Conservation (phyloP, 306 rosid species). For the Prunus salicina region DNA sequence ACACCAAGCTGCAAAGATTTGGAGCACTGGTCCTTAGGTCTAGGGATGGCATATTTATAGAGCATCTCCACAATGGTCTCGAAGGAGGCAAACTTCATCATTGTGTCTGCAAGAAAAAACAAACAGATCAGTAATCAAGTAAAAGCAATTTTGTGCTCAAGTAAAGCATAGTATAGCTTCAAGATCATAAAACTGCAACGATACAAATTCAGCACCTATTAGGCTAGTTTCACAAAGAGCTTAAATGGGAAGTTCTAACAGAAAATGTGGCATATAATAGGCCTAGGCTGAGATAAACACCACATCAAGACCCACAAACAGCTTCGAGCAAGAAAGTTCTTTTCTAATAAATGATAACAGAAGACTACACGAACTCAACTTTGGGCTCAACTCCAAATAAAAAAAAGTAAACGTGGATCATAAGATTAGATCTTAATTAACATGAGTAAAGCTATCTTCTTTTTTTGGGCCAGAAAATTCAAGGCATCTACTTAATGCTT, state of each 20-base stretch:
- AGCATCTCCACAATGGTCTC: conserved; percentile 82
- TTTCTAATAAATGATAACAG: not conserved
- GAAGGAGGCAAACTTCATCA: conserved; percentile 97
- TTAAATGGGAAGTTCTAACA: not conserved
- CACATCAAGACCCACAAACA: not conserved
- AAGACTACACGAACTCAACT: not conserved
- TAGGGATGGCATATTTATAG: conserved; percentile 73
- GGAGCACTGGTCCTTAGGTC: conserved; percentile 83
- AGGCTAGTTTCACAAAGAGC: not conserved
- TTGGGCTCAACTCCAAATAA: not conserved
- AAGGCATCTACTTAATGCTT: not conserved
- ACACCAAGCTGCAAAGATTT: conserved; percentile 83
- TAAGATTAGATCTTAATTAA: not conserved
- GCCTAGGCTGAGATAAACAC: not conserved
- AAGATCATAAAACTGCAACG: not conserved
- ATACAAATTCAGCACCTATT: not conserved
- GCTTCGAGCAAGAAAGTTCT: not conserved
- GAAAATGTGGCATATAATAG: not conserved
- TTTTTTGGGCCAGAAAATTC: not conserved
- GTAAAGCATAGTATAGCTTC: not conserved
- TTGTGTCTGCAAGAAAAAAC: conserved; percentile 61
- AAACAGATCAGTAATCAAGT: not conserved
- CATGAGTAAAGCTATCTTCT: not conserved
- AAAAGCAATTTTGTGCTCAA: not conserved
- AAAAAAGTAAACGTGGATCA: not conserved